These are phyloP conservation scores for Cercophora scortea DNA, from an alignment of 495 filamentous ascomycete genomes.

Conservation along the genomic window DNA sequence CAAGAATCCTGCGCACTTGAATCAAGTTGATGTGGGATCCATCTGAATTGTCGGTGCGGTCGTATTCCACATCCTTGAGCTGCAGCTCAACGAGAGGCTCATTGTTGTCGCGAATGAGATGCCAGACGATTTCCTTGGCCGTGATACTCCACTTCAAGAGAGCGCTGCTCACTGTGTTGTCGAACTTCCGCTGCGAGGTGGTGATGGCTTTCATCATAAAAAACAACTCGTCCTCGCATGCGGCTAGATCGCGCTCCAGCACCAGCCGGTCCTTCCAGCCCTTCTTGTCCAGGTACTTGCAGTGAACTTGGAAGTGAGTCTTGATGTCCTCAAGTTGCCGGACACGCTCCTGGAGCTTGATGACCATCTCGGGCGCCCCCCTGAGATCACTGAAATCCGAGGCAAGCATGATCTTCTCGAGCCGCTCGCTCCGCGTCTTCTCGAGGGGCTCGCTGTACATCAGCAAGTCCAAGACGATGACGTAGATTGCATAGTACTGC, in stretches of 20 bases:
- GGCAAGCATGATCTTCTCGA: conserved; percentile 99
- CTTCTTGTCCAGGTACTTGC: conserved; percentile 75
- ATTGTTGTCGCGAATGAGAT: conserved; percentile 75
- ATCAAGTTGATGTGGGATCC: conserved; percentile 92
- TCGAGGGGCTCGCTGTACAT: conserved; percentile 93
- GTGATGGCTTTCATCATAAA: conserved; percentile 99
- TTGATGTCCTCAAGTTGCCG: conserved; percentile 96
- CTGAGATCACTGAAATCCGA: conserved; percentile 97
- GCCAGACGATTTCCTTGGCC: conserved; percentile 91
- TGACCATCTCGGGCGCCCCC: conserved; percentile 90
- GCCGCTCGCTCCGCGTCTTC: conserved; percentile 83
- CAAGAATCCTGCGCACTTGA: conserved; percentile 73
- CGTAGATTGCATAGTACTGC: conserved; percentile 95
- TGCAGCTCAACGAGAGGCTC: conserved; percentile 93
- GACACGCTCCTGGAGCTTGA: conserved; percentile 81
- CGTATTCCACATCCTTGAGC: conserved; percentile 79
- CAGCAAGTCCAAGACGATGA: conserved; percentile 90
- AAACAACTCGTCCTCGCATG: conserved; percentile 94
- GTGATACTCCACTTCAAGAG: conserved; percentile 83
- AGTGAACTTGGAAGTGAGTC: conserved; percentile 86
- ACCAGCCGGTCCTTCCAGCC: conserved; percentile 84
- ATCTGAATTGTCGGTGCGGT: conserved; percentile 91
- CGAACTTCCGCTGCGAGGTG: conserved; percentile 79
- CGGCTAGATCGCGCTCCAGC: conserved; percentile 79
- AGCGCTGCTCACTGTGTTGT: conserved; percentile 67